Evolutionary conservation across 176 grass and related monocot species (phyloP).

Genomic region (Musa schizocarpa): DNA sequence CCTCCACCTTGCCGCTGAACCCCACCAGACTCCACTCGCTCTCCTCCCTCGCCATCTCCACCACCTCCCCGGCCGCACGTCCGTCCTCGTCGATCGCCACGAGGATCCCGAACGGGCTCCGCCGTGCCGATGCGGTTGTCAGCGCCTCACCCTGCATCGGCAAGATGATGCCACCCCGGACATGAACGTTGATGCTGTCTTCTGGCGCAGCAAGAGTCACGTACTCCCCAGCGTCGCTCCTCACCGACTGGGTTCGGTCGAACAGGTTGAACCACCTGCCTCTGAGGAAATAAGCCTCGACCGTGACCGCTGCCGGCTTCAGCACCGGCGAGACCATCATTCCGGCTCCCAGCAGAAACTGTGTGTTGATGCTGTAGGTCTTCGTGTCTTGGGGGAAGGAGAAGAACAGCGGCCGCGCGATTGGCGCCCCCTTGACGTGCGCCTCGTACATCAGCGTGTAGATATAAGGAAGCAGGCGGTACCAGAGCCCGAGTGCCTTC

Average conservation of each 20-base stretch:
- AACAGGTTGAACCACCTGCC: constrained; percentile 60
- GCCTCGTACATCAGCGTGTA: constrained; percentile 81
- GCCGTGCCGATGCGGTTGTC: constrained; percentile 28
- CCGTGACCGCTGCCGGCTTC: constrained; percentile 16
- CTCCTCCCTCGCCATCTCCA: constrained; percentile 39
- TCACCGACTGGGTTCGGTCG: constrained; percentile 25
- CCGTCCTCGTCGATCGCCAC: constrained; percentile 37
- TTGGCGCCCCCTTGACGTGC: constrained; percentile 49
- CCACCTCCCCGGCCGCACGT: constrained; percentile 31
- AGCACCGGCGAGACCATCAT: constrained; percentile 70
- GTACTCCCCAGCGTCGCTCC: constrained; percentile 7
- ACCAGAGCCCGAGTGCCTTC: constrained; percentile 54
- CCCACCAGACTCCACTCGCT: constrained; percentile 32
- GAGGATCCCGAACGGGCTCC: constrained; percentile 41
- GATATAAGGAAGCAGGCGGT: constrained; percentile 52
- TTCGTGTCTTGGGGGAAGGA: constrained; percentile 41
- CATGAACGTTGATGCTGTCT: constrained; percentile 59
- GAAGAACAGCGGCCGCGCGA: constrained; percentile 76
- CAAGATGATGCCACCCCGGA: constrained; percentile 48
- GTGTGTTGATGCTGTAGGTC: constrained; percentile 42
- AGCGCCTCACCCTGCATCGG: constrained; percentile 31
- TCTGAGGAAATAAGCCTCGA: constrained; percentile 54
- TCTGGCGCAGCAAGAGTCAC: constrained; percentile 39
- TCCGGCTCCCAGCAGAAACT: constrained; percentile 51
- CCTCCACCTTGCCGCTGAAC: constrained; percentile 24